A percentile compares a stretch with the other conserved stretches of the same genome.
These are phyloP conservation scores for Auricularia heimuer DNA, from an alignment of 768 basidiomycete genomes.

Conservation along the genomic window DNA sequence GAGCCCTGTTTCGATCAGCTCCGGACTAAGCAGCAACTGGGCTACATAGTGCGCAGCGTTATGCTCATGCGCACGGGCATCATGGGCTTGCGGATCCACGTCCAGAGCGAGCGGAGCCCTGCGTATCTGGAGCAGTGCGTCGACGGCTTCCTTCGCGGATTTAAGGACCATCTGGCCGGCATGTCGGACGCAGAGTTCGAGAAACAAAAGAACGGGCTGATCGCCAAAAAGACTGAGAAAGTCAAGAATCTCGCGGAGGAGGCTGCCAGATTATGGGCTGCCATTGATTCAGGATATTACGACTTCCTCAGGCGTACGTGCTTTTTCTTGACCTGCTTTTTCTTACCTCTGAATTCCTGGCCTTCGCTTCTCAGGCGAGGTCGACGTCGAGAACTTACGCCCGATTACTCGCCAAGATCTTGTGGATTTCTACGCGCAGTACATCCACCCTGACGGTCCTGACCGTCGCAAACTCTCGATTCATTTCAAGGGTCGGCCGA, in stretches of 20 bases:
- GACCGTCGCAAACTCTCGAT: slow-evolving; percentile 76
- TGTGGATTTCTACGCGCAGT: slow-evolving; percentile 53
- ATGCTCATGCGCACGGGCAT: slow-evolving; percentile 51
- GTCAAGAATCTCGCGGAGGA: slow-evolving; percentile 87
- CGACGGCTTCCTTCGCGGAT: slow-evolving; percentile 73
- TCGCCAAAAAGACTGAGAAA: slow-evolving; percentile 74
- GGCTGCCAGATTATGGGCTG: slow-evolving; percentile 50
- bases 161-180: slow-evolving; percentile 54
- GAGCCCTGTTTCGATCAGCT: slow-evolving; percentile 89
- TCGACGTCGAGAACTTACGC: slow-evolving; percentile 59
- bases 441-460: slow-evolving; percentile 58
- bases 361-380: slow-evolving; percentile 38
- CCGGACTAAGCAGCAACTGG: slow-evolving; percentile 90
- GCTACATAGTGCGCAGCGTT: slow-evolving; percentile 48
- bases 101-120: slow-evolving; percentile 81
- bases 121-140: slow-evolving; percentile 78
- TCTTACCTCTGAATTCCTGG: background rate
- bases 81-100: slow-evolving; percentile 67
- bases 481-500: slow-evolving; percentile 57
- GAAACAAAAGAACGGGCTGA: slow-evolving; percentile 67
- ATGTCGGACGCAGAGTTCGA: slow-evolving; percentile 68
- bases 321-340: background rate
- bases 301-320: slow-evolving; percentile 80
- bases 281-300: slow-evolving; percentile 69
- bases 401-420: slow-evolving; percentile 68